Conservation (phyloP, 352 stramenopile genomes). For the Globisporangium nunn region DNA sequence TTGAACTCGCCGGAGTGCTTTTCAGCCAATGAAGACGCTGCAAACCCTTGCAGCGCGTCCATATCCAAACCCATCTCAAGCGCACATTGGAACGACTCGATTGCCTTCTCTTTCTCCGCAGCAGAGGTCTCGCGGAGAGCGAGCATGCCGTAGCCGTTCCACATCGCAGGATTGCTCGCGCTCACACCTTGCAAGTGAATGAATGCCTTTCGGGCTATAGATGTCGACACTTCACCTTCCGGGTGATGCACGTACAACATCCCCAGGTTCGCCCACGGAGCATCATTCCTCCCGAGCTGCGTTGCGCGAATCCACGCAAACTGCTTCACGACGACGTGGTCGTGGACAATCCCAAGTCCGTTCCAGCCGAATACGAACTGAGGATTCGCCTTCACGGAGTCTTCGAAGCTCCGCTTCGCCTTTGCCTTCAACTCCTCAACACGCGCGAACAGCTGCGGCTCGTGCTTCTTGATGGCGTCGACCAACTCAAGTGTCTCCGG, state of each 20-base stretch:
- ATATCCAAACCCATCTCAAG: constrained; percentile 66
- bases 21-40: constrained; percentile 12
- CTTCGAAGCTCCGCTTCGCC: constrained; percentile 32
- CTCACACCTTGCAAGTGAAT: constrained; percentile 81
- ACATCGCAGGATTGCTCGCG: constrained; percentile 77
- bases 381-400: constrained; percentile 38
- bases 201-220: constrained; percentile 67
- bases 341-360: constrained; percentile 55
- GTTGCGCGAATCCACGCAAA: constrained; percentile 71
- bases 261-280: constrained; percentile 78
- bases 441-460: constrained; percentile 1
- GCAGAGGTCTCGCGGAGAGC: constrained; percentile 32
- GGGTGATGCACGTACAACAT: constrained; percentile 69
- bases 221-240: constrained; percentile 16
- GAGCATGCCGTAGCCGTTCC: constrained; percentile 82
- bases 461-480: neutral
- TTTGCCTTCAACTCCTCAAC: constrained; percentile 24
- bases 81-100: constrained; percentile 73
- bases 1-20: constrained; percentile 19
- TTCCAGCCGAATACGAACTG: constrained; percentile 68
- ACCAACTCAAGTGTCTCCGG: neutral
- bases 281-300: constrained; percentile 37
- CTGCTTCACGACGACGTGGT: constrained; percentile 66
- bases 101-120: constrained; percentile 36
- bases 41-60: constrained; percentile 66